Conservation (phyloP, 1,284 basidiomycete species). For the Thelephora terrestris region DNA sequence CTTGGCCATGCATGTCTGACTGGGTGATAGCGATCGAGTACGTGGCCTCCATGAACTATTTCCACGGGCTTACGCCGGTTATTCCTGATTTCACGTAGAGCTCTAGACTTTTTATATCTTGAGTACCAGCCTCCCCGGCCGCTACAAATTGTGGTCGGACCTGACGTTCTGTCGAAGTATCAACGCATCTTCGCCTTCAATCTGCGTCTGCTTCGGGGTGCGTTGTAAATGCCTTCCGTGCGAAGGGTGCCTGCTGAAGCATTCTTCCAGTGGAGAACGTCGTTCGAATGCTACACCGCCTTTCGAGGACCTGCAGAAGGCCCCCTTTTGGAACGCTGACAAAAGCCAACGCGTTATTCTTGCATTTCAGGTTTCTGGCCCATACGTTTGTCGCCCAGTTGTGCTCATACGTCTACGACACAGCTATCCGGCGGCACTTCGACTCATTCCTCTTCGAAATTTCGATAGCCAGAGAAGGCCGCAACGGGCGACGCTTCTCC, state of each 20-base stretch:
- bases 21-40: conserved; percentile 48
- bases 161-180: conserved; percentile 69
- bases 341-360: conserved; percentile 39
- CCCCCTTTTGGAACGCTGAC: conserved; percentile 54
- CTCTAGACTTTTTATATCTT: conserved; percentile 81
- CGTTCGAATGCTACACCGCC: conserved; percentile 53
- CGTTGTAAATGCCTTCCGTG: conserved; percentile 7
- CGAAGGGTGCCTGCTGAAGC: conserved; percentile 1
- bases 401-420: conserved; percentile 64
- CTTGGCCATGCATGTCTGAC: conserved; percentile 1
- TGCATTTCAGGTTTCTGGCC: conserved; percentile 64
- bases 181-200: conserved; percentile 73
- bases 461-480: conserved; percentile 11
- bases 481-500: conserved; percentile 31
- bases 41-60: conserved; percentile 15
- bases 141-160: conserved; percentile 60
- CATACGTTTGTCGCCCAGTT: conserved; percentile 59
- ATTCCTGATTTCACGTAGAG: conserved; percentile 30
- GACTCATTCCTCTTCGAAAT: conserved; percentile 45
- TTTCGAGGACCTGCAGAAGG: conserved; percentile 32
- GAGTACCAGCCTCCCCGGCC: conserved; percentile 74
- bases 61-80: conserved; percentile 6
- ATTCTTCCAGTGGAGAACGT: conserved; percentile 55
- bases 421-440: conserved; percentile 67
- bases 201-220: conserved; percentile 68